Evolutionary conservation across 2,329 filamentous ascomycete species (phyloP), one percentile per base, ranked within the genome.

Genomic region (Pseudogymnoascus sp.): DNA sequence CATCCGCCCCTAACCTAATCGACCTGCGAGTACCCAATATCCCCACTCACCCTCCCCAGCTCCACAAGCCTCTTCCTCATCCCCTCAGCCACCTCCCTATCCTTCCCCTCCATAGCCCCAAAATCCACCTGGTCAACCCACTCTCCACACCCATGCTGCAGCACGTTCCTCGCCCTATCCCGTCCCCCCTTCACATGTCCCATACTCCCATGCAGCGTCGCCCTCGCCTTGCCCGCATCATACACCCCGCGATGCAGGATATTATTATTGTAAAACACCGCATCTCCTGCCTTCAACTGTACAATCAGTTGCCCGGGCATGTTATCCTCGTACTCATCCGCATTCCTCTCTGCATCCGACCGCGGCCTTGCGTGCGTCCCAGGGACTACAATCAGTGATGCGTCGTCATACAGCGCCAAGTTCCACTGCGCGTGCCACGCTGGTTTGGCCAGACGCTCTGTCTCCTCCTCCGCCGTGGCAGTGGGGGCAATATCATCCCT

Each of bases 251-350:
- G 78, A 71, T 91, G 89, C 66, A 96, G 74, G 67, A 96, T 96
- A 74, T 96, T 96, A 72, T 93, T 96, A 74, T 96, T 87, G 72
- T 96, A 96, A 70, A 96, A 96, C 44, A 89, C 89, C 15, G 89
- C 85, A 75, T 96, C 91, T 0, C 91, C 91, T 0, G 90, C 82
- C 66, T 83, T 77, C 65, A 96, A 78, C 71, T 78, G 72, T 15
- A 96, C 90, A 3, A 83, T 76, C 13, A 87, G 71, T 77, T 92
- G 87, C 0, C 78, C 84, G 0, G 87, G 85, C 68, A 95, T 69
- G 1, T 77, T 70, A 2, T 77, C 71, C 68, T 87, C 88, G 69
- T 85, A 89, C 0, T 88, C 87, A 19, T 80, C 84, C 0, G 90
- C 90, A 6, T 71, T 74, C 11, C 90, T 80, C 80, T 96, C 92